Evolutionary conservation across 495 filamentous ascomycete genomes (phyloP).

Genomic region (Pseudoneurospora amorphoporcata): DNA sequence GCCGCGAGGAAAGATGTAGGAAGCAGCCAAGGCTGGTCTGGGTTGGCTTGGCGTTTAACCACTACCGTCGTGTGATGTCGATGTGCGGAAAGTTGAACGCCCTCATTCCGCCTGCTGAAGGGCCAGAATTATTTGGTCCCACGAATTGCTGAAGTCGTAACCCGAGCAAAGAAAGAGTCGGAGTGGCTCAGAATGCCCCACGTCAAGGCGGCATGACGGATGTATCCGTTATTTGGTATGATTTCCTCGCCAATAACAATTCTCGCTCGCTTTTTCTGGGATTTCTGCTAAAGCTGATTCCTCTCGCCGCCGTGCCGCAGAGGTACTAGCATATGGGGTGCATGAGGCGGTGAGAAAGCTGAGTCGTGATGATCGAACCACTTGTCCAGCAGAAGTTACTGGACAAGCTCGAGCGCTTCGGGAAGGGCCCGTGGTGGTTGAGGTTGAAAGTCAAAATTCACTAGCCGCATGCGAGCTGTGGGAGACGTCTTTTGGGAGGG

Average conservation of each 20-base stretch:
- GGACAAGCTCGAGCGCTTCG: constrained; percentile 10
- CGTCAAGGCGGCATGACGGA: not conserved
- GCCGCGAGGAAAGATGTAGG: not conserved
- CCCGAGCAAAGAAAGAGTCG: not conserved
- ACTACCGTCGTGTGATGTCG: not conserved
- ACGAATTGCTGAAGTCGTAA: not conserved
- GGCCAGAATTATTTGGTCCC: not conserved
- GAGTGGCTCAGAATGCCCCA: not conserved
- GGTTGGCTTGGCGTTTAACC: not conserved
- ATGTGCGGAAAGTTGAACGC: not conserved
- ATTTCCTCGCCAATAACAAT: not conserved
- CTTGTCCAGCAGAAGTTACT: not conserved
- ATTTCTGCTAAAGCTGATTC: not conserved
- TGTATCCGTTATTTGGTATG: not conserved
- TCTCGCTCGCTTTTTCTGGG: not conserved
- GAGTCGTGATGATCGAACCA: not conserved
- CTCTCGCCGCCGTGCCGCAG: constrained; percentile 1
- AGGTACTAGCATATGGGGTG: not conserved
- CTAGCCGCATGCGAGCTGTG: constrained; percentile 4
- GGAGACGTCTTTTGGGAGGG: not conserved
- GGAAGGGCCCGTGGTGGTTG: constrained; percentile 10
- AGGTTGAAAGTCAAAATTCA: constrained; percentile 1
- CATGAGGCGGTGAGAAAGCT: constrained; percentile 17
- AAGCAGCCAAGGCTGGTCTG: not conserved
- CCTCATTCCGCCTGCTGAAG: not conserved